Evolutionary conservation across 2,329 filamentous ascomycete genomes (phyloP).

Genomic region (Fusarium continuum): DNA sequence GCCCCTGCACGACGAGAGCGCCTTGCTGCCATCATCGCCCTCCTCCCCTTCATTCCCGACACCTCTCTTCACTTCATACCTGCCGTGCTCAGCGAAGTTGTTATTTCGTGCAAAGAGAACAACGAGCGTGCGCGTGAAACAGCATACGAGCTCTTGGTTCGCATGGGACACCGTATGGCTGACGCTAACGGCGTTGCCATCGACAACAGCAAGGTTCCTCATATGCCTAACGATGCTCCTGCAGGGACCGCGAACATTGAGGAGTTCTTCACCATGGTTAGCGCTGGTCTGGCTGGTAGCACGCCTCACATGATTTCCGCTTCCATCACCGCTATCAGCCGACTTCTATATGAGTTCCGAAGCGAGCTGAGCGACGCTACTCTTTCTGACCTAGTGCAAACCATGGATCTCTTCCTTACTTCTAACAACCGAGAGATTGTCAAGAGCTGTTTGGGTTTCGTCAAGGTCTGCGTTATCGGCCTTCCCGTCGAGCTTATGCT

Average conservation of each 20-base stretch:
- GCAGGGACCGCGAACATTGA: constrained; percentile 83
- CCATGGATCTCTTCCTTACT: constrained; percentile 94
- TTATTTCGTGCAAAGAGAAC: constrained; percentile 96
- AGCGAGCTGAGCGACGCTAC: constrained; percentile 72
- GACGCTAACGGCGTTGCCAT: constrained; percentile 75
- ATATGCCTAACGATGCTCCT: constrained; percentile 85
- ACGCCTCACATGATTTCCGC: constrained; percentile 98
- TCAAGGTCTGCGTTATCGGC: constrained; percentile 93
- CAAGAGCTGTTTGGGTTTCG: constrained; percentile 91
- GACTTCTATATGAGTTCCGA: constrained; percentile 94
- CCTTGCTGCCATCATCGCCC: constrained; percentile 80
- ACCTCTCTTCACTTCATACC: constrained; percentile 92
- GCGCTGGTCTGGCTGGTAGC: constrained; percentile 89
- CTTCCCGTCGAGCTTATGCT: constrained; percentile 82
- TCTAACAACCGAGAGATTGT: constrained; percentile 98
- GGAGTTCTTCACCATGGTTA: constrained; percentile 98
- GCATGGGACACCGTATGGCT: constrained; percentile 84
- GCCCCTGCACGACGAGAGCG: constrained; percentile 88
- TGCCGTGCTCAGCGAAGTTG: constrained; percentile 88
- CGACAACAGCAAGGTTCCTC: constrained; percentile 83
- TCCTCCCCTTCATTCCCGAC: constrained; percentile 81
- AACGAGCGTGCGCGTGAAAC: constrained; percentile 92
- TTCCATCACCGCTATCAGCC: constrained; percentile 91
- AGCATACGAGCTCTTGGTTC: constrained; percentile 89
- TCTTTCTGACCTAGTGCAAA: constrained; percentile 86